phyloP scores from a whole-genome alignment of 257 asterid species.

The Nicotiana tomentosiformis region DNA sequence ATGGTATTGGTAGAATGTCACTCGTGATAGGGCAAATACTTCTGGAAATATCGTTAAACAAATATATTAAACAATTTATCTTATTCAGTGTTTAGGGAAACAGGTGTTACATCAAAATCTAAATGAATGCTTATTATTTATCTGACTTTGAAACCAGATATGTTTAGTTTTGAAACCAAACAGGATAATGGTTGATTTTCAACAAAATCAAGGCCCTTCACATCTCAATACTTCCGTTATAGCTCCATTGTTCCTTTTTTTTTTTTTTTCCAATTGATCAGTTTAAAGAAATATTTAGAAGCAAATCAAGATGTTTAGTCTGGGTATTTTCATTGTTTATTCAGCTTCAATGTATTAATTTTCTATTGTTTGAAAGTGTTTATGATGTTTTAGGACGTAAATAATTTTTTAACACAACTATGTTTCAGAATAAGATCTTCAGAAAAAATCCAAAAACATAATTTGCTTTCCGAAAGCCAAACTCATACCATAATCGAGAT shows the following conservation, averaged over 20 bases:
- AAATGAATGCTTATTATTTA: background rate
- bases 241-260: background rate
- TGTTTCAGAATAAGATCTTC: background rate
- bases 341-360: background rate
- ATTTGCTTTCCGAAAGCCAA: background rate
- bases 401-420: background rate
- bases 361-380: background rate
- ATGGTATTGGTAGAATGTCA: background rate
- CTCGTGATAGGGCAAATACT: background rate
- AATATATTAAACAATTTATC: background rate
- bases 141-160: background rate
- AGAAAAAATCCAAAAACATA: background rate
- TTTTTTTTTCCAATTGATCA: background rate
- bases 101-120: background rate
- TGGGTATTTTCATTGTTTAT: background rate
- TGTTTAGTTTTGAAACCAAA: background rate
- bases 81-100: background rate
- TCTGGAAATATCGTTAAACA: background rate
- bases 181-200: background rate
- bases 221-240: background rate
- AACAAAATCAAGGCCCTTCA: background rate
- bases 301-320: background rate
- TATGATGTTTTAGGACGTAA: too few species aligned
- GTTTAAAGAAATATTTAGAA: background rate
- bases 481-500: background rate